Percentiles rank a stretch among this genome's conserved stretches.
phyloP scores from a whole-genome alignment of 83 land plant genomes.

The Larix sibirica region DNA sequence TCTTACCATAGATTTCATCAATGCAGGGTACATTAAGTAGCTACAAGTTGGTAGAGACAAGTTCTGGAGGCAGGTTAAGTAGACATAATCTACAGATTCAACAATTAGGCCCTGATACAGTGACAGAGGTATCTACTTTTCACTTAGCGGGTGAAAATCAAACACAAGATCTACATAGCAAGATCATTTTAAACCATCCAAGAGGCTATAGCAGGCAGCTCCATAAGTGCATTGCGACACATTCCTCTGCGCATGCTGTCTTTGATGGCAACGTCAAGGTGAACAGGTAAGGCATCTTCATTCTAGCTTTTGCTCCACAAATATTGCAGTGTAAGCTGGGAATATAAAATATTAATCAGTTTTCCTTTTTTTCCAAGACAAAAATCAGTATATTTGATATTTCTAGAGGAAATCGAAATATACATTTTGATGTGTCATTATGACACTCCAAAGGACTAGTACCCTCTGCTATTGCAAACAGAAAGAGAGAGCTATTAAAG shows the following conservation, averaged over 20 bases:
- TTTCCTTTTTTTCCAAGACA: background rate
- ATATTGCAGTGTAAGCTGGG: background rate
- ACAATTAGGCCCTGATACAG: conserved; percentile 89
- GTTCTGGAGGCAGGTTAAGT: conserved; percentile 83
- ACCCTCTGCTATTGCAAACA: too few relatives aligned
- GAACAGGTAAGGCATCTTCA: conserved; percentile 66
- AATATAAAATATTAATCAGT: background rate
- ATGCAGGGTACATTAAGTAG: conserved; percentile 69
- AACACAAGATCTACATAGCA: conserved; percentile 91
- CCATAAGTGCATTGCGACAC: conserved; percentile 89
- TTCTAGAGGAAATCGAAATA: too few relatives aligned
- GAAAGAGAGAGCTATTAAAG: too few relatives aligned
- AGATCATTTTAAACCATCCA: conserved; percentile 80
- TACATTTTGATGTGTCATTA: too few relatives aligned
- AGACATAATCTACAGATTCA: conserved; percentile 91
- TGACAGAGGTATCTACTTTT: conserved; percentile 82
- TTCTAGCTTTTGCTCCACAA: background rate
- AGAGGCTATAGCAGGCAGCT: conserved; percentile 83
- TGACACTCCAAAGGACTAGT: too few relatives aligned
- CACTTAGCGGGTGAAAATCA: conserved; percentile 66
- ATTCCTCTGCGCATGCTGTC: conserved; percentile 79
- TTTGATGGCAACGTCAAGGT: conserved; percentile 96
- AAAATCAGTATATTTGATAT: too few relatives aligned
- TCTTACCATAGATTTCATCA: background rate
- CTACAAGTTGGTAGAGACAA: conserved; percentile 81